These are phyloP conservation scores for Fusarium sp. DNA, from an alignment of 2,329 filamentous ascomycete genomes.

Conservation along the genomic window DNA sequence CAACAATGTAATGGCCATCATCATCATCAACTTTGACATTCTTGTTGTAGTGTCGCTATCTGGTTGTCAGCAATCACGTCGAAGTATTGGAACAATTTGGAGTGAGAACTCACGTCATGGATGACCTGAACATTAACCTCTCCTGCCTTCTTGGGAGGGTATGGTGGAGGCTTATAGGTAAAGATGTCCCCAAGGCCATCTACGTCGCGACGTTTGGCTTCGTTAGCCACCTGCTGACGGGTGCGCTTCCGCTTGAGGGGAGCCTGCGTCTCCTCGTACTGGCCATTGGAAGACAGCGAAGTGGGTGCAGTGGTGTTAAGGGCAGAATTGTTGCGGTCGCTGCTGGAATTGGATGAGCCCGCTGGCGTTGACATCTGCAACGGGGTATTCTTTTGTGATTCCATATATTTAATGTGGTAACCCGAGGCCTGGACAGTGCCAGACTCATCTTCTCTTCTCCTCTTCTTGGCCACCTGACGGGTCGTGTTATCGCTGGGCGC, in stretches of 20 bases:
- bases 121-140: conserved; percentile 77
- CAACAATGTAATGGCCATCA: conserved; percentile 96
- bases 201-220: conserved; percentile 82
- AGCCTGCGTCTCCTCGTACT: conserved; percentile 74
- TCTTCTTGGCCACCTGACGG: conserved; percentile 76
- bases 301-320: conserved; percentile 91
- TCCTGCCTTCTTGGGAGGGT: conserved; percentile 90
- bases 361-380: conserved; percentile 75
- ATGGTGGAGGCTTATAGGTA: conserved; percentile 87
- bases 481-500: conserved; percentile 48
- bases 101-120: conserved; percentile 68
- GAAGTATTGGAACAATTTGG: conserved; percentile 3
- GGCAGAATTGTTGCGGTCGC: conserved; percentile 83
- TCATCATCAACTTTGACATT: conserved; percentile 91
- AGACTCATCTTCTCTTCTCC: conserved; percentile 73
- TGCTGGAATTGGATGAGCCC: conserved; percentile 82
- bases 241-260: conserved; percentile 93
- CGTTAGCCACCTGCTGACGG: conserved; percentile 83
- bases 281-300: conserved; percentile 74
- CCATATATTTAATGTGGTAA: conserved; percentile 79
- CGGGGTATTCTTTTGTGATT: conserved; percentile 79
- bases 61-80: conserved; percentile 28
- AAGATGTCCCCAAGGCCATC: conserved; percentile 78
- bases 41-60: conserved; percentile 59
- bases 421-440: conserved; percentile 68